phyloP scores from a whole-genome alignment of 441 rosid genomes.

The Adansonia madagascariensis region DNA sequence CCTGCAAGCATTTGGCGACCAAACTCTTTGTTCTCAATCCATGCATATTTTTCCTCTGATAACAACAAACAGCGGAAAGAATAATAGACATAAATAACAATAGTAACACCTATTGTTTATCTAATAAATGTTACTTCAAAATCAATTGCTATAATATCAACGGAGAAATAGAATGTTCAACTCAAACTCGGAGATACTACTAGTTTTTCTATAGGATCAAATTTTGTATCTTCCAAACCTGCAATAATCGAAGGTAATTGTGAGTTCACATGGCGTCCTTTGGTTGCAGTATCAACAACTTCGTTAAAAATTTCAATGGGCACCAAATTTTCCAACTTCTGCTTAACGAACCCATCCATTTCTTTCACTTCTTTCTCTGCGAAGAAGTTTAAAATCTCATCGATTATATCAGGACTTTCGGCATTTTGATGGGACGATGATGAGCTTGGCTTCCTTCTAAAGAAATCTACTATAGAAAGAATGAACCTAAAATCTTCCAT shows the following conservation, averaged over 20 bases:
- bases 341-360: constrained; percentile 26
- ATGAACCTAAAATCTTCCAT: background rate
- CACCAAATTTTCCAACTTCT: constrained; percentile 40
- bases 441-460: background rate
- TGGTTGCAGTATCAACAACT: constrained; percentile 24
- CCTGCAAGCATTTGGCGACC: constrained; percentile 71
- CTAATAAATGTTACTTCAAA: too few relatives aligned
- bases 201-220: too few relatives aligned
- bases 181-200: background rate
- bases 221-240: constrained; percentile 29
- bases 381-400: constrained; percentile 44
- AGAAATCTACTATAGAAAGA: background rate
- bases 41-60: constrained; percentile 44
- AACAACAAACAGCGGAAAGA: background rate
- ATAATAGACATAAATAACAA: background rate
- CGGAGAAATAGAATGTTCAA: background rate
- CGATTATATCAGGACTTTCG: constrained; percentile 35
- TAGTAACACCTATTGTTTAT: background rate
- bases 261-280: constrained; percentile 28
- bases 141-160: too few relatives aligned
- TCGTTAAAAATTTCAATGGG: constrained; percentile 32
- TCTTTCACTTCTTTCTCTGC: constrained; percentile 31
- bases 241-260: constrained; percentile 53
- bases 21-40: constrained; percentile 52
- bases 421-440: constrained; percentile 17